These are phyloP conservation scores for Huntiella bhutanensis DNA, from an alignment of 2,329 filamentous ascomycete genomes.

Conservation along the genomic window DNA sequence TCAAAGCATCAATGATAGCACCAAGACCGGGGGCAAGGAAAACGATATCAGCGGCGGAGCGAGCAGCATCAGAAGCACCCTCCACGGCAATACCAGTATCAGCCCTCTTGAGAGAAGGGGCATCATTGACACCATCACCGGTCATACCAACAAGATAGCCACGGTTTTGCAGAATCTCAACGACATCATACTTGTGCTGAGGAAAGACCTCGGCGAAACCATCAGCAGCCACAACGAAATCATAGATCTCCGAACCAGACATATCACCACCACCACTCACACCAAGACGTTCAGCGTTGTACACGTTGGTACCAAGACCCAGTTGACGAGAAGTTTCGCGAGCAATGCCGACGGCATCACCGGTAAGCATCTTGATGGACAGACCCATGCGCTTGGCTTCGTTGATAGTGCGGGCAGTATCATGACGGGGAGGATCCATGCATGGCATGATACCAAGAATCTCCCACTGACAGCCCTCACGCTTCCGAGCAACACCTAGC, in stretches of 20 bases:
- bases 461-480: constrained; percentile 64
- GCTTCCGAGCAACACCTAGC: constrained; percentile 81
- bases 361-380: constrained; percentile 91
- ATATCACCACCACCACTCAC: constrained; percentile 80
- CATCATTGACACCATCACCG: constrained; percentile 89
- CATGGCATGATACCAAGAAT: constrained; percentile 92
- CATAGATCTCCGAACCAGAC: constrained; percentile 83
- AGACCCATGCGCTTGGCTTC: constrained; percentile 77
- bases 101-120: constrained; percentile 83
- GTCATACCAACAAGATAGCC: constrained; percentile 92
- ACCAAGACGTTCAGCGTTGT: constrained; percentile 83
- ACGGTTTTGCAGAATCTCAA: constrained; percentile 84
- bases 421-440: constrained; percentile 76
- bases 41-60: constrained; percentile 81
- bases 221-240: constrained; percentile 89
- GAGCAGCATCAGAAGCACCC: constrained; percentile 77
- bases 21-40: constrained; percentile 83
- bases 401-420: constrained; percentile 76
- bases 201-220: constrained; percentile 91
- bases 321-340: constrained; percentile 82
- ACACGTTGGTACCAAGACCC: constrained; percentile 80
- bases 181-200: constrained; percentile 88
- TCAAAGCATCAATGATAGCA: constrained; percentile 81
- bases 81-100: constrained; percentile 91
- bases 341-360: constrained; percentile 83